A percentile compares a stretch with the other conserved stretches of the same genome.
phyloP scores from a whole-genome alignment of 441 rosid genomes.

The Iberis amara region DNA sequence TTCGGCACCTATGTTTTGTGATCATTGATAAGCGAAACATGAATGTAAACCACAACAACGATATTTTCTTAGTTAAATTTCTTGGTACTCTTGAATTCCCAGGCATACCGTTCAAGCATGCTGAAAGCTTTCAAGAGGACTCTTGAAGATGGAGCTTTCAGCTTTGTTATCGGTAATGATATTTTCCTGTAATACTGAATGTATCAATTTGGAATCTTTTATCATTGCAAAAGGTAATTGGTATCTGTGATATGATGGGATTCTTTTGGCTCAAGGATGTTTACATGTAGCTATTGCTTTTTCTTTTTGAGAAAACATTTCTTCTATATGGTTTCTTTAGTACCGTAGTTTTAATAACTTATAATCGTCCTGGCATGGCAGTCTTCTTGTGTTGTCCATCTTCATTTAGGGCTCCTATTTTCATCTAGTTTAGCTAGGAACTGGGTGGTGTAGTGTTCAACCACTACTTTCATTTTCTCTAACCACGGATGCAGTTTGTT shows the following conservation, averaged over 20 bases:
- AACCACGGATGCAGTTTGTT: conserved; percentile 94
- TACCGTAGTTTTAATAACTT: conserved; percentile 30
- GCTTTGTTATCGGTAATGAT: conserved; percentile 72
- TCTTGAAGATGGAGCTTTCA: conserved; percentile 84
- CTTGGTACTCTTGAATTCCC: conserved; percentile 20
- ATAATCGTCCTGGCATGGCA: conserved; percentile 13
- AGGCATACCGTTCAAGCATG: conserved; percentile 94
- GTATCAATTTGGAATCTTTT: conserved; percentile 19
- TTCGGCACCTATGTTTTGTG: conserved; percentile 11
- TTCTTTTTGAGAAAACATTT: conserved; percentile 24
- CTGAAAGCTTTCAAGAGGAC: conserved; percentile 87
- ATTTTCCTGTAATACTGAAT: conserved; percentile 27
- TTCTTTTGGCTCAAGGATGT: conserved; percentile 32
- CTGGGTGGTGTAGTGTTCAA: conserved; percentile 72
- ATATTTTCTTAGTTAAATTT: conserved; percentile 7
- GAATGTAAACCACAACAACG: not conserved
- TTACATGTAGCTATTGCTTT: conserved; percentile 28
- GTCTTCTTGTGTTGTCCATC: conserved; percentile 12
- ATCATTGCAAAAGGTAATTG: conserved; percentile 32
- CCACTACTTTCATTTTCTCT: conserved; percentile 85
- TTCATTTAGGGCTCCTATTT: conserved; percentile 35
- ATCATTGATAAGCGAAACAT: not conserved
- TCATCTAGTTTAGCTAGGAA: conserved; percentile 50
- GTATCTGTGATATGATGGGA: conserved; percentile 23
- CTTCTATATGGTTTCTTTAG: conserved; percentile 22